Percentiles rank a stretch among this genome's conserved stretches.
Evolutionary conservation across 495 filamentous ascomycete genomes (phyloP).

Genomic region (Pseudotulostoma volvatum): DNA sequence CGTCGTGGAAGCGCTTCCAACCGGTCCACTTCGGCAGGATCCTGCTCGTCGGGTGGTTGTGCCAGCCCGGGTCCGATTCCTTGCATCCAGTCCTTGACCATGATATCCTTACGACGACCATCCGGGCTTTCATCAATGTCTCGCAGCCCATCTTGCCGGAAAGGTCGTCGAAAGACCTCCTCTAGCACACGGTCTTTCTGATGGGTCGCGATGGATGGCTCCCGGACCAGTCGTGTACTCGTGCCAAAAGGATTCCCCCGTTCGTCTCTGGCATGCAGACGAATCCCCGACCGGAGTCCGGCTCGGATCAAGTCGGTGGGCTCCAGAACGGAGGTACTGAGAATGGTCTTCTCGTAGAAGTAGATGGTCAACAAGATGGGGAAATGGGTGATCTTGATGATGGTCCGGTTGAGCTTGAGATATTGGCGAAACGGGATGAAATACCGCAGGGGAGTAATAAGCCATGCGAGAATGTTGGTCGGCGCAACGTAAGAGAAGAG

Average conservation of each 20-base stretch:
- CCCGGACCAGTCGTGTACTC: conserved; percentile 58
- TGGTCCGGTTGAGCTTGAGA: conserved; percentile 62
- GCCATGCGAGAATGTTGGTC: conserved; percentile 75
- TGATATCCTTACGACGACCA: conserved; percentile 50
- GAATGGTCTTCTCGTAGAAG: conserved; percentile 62
- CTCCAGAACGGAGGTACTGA: conserved; percentile 54
- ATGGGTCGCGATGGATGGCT: conserved; percentile 67
- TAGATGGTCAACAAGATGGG: conserved; percentile 75
- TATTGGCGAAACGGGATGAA: conserved; percentile 62
- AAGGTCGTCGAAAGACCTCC: conserved; percentile 66
- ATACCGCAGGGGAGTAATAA: conserved; percentile 64
- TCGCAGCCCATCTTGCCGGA: conserved; percentile 25
- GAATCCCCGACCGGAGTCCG: conserved; percentile 19
- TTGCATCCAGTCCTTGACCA: conserved; percentile 79
- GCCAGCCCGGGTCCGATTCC: conserved; percentile 47
- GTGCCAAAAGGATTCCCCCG: conserved; percentile 39
- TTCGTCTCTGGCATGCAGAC: conserved; percentile 11
- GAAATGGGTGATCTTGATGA: conserved; percentile 82
- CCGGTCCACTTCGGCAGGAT: too few relatives aligned
- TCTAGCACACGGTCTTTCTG: conserved; percentile 86
- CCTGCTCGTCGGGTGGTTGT: conserved; percentile 46
- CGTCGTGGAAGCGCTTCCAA: conserved; percentile 32
- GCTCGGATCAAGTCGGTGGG: conserved; percentile 52
- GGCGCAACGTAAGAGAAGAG: conserved; percentile 86
- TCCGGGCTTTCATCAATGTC: conserved; percentile 36